Conservation (phyloP, 805 yeast species). For the Lipomyces kockii region DNA sequence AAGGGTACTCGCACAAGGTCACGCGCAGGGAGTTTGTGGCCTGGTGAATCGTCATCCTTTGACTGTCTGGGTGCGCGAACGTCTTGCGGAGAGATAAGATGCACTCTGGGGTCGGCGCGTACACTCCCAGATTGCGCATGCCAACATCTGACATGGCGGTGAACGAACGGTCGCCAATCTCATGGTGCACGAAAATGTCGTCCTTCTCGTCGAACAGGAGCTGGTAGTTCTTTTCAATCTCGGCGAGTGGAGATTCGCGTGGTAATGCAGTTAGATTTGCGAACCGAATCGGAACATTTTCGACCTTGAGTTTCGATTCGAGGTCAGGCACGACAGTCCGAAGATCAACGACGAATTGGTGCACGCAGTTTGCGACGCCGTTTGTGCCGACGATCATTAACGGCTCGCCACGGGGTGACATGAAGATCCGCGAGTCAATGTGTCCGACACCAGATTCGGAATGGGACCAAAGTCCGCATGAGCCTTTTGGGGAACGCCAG, state of each 20-base stretch:
- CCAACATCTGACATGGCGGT: conserved; percentile 4
- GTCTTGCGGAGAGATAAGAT: conserved; percentile 11
- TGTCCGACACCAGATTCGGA: conserved; percentile 15
- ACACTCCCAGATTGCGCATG: conserved; percentile 1
- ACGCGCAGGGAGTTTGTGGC: conserved; percentile 34
- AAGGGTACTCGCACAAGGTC: conserved; percentile 34
- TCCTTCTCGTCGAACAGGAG: conserved; percentile 20
- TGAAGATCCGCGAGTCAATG: conserved; percentile 31
- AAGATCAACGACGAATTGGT: conserved; percentile 29
- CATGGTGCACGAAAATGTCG: conserved; percentile 24
- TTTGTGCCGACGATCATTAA: conserved; percentile 27
- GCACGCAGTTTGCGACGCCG: conserved; percentile 19
- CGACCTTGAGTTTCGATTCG: conserved; percentile 17
- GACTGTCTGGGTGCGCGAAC: not conserved
- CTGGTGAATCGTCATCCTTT: conserved; percentile 19
- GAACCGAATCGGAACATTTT: conserved; percentile 21
- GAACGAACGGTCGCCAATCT: conserved; percentile 20
- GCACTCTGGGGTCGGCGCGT: conserved; percentile 19
- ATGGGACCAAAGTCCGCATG: conserved; percentile 4
- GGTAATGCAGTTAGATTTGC: conserved; percentile 15
- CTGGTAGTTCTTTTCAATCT: conserved; percentile 26
- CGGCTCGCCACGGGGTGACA: conserved; percentile 34
- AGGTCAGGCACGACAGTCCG: conserved; percentile 30
- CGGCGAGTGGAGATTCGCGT: not conserved
- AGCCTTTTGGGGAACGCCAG: conserved; percentile 13